Percentiles rank a stretch among this genome's conserved stretches.
Conservation (phyloP, 2,329 filamentous ascomycete genomes). For the Lachnum nothofagi region DNA sequence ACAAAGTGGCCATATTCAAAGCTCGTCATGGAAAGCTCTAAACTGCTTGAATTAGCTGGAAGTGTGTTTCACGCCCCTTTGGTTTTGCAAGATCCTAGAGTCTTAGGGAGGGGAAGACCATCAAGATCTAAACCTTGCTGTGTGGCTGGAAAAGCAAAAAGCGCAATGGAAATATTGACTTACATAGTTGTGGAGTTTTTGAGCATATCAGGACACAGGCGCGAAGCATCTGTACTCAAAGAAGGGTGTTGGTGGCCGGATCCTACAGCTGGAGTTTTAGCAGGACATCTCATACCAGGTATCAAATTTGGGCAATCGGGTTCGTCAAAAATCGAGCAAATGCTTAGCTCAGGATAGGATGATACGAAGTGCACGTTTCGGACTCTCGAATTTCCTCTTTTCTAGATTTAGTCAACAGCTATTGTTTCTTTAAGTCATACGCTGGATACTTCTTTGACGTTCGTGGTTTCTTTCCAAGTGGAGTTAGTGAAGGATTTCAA, state of each 20-base stretch:
- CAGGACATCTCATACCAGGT: background rate
- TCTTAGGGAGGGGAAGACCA: background rate
- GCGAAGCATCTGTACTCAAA: constrained; percentile 10
- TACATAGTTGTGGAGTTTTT: constrained; percentile 19
- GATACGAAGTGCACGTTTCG: constrained; percentile 5
- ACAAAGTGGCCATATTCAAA: constrained; percentile 76
- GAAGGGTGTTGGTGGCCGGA: constrained; percentile 4
- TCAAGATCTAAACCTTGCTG: background rate
- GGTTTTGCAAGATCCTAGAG: background rate
- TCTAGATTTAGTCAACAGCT: background rate
- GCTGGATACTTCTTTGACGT: background rate
- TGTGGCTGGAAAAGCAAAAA: background rate
- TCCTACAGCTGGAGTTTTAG: constrained; percentile 10
- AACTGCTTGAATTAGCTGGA: background rate
- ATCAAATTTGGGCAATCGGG: constrained; percentile 2
- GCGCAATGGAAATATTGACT: constrained; percentile 1
- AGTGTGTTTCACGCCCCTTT: background rate
- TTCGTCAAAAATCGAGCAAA: constrained; percentile 1
- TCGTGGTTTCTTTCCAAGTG: background rate
- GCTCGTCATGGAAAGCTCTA: constrained; percentile 45
- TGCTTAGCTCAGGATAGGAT: constrained; percentile 6
- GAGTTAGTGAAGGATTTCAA: background rate
- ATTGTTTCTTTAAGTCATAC: too few relatives aligned
- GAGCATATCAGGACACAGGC: constrained; percentile 16
- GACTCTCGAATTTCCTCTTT: background rate